These are phyloP conservation scores for Diospyros kaki DNA, from an alignment of 148 eudicot genomes.

Conservation along the genomic window DNA sequence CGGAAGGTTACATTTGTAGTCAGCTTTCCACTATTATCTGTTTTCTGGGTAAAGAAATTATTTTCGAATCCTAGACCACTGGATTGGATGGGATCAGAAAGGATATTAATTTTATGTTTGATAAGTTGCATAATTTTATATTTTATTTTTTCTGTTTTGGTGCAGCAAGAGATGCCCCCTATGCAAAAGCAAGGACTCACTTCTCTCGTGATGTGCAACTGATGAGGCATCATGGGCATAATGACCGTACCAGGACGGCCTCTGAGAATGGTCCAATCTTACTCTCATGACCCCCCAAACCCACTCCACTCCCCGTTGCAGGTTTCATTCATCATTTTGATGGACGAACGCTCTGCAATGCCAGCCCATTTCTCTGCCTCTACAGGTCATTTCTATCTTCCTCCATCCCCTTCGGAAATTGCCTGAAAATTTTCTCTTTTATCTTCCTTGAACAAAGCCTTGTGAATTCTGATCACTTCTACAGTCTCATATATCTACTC, in stretches of 20 bases:
- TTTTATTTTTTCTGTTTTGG: background rate
- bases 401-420: background rate
- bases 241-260: constrained; percentile 49
- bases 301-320: background rate
- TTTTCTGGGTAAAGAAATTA: too few species aligned
- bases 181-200: constrained; percentile 80
- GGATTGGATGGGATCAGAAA: too few species aligned
- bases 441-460: background rate
- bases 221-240: constrained; percentile 46
- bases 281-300: constrained; percentile 26
- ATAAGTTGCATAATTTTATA: too few species aligned
- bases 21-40: too few species aligned
- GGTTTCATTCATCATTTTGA: constrained; percentile 11
- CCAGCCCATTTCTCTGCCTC: background rate
- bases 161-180: constrained; percentile 85
- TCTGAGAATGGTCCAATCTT: constrained; percentile 85
- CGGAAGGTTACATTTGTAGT: too few species aligned
- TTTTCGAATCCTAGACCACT: too few species aligned
- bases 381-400: background rate
- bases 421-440: background rate
- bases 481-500: too few species aligned
- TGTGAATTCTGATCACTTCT: background rate
- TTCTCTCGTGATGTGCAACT: constrained; percentile 75
- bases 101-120: too few species aligned
- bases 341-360: background rate